phyloP scores from a whole-genome alignment of 2,329 filamentous ascomycete genomes.

The Ophiostoma pallidulum region DNA sequence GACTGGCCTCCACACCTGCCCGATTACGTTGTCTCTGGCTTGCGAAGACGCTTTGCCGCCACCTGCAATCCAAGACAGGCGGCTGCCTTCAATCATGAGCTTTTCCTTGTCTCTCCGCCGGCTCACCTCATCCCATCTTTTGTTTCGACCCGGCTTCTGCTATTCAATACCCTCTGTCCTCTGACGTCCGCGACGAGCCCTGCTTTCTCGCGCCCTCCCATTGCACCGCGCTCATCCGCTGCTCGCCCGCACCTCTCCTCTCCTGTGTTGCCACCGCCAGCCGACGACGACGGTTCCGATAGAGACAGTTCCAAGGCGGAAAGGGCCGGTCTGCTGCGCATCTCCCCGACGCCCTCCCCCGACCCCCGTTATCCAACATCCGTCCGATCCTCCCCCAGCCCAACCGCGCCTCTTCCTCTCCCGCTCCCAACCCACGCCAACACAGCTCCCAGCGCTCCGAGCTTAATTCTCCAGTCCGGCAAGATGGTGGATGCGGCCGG shows the following conservation, averaged over 20 bases:
- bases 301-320: not conserved
- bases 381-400: not conserved
- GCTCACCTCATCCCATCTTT: not conserved
- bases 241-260: not conserved
- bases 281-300: too few relatives aligned
- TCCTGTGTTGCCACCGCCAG: not conserved
- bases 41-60: slow-evolving; percentile 12
- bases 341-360: not conserved
- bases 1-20: slow-evolving; percentile 14
- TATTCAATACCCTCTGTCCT: not conserved
- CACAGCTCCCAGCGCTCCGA: not conserved
- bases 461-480: not conserved
- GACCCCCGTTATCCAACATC: not conserved
- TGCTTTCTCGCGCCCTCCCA: not conserved
- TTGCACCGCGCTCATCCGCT: not conserved
- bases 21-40: slow-evolving; percentile 15
- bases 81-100: slow-evolving; percentile 9
- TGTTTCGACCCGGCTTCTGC: not conserved
- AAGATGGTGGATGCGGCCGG: slow-evolving; percentile 61
- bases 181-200: too few relatives aligned
- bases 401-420: not conserved
- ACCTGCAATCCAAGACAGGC: slow-evolving; percentile 3
- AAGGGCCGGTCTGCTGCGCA: slow-evolving; percentile 6
- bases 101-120: not conserved
- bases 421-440: not conserved